Conservation (phyloP, 1,284 basidiomycete genomes). For the Amylostereum areolatum region DNA sequence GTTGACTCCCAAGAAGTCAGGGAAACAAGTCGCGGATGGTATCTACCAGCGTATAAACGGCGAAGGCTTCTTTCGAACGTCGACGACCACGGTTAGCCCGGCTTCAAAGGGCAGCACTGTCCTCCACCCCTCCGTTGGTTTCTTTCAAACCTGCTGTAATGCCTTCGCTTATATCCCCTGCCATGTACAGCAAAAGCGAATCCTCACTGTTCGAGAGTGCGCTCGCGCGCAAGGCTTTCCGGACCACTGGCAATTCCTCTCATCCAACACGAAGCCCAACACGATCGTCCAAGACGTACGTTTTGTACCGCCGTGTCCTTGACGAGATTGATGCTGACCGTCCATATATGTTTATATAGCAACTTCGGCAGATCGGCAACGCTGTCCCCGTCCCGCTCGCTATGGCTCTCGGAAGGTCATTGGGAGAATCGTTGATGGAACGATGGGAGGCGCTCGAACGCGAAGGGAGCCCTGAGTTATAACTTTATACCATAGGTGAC, state of each 20-base stretch:
- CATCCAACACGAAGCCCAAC: constrained; percentile 29
- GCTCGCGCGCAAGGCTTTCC: constrained; percentile 72
- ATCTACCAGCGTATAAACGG: constrained; percentile 50
- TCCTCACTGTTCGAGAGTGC: constrained; percentile 56
- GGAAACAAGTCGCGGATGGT: constrained; percentile 24
- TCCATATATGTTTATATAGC: constrained; percentile 36
- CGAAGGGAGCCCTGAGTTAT: constrained; percentile 26
- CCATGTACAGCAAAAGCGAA: constrained; percentile 53
- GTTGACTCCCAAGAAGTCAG: background rate
- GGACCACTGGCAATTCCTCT: constrained; percentile 54
- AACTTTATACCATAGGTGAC: background rate
- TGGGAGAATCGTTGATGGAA: constrained; percentile 43
- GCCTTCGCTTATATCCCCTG: background rate
- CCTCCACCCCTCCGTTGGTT: constrained; percentile 54
- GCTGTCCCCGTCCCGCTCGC: constrained; percentile 67
- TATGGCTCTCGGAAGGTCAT: constrained; percentile 50
- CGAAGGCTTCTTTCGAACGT: constrained; percentile 48
- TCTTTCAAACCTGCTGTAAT: background rate
- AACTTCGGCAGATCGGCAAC: constrained; percentile 67
- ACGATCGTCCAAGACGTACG: constrained; percentile 44
- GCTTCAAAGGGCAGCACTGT: constrained; percentile 41
- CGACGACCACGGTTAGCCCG: constrained; percentile 48
- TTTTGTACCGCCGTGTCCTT: constrained; percentile 7
- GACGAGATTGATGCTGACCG: background rate
- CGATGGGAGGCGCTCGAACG: constrained; percentile 27